These are phyloP conservation scores for Metschnikowia similis DNA, from an alignment of 805 yeast species.

Conservation along the genomic window DNA sequence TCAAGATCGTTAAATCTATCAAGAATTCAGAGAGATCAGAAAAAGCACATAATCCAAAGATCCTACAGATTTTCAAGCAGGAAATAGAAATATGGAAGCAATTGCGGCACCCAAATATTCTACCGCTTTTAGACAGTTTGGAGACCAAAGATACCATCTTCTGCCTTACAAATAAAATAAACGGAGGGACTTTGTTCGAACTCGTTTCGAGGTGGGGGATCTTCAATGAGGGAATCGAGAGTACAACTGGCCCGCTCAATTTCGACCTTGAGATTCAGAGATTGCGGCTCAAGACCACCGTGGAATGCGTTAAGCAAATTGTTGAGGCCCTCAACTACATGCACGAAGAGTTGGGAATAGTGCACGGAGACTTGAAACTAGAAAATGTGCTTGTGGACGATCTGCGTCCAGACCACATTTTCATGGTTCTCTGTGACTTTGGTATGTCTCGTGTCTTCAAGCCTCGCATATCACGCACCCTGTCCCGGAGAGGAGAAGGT, in stretches of 20 bases:
- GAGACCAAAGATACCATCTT: slow-evolving; percentile 63
- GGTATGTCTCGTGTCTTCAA: slow-evolving; percentile 61
- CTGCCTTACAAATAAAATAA: slow-evolving; percentile 63
- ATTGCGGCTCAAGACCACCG: slow-evolving; percentile 32
- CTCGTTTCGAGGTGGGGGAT: slow-evolving; percentile 65
- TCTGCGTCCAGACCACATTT: slow-evolving; percentile 36
- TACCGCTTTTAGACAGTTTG: slow-evolving; percentile 58
- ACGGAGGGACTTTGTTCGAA: slow-evolving; percentile 81
- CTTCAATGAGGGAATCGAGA: slow-evolving; percentile 24
- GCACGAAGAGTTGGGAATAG: slow-evolving; percentile 51
- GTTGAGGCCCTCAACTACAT: slow-evolving; percentile 57
- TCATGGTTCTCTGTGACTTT: slow-evolving; percentile 74
- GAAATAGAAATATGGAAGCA: slow-evolving; percentile 77
- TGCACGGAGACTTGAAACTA: slow-evolving; percentile 79
- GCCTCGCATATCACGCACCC: slow-evolving; percentile 24
- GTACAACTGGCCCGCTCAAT: slow-evolving; percentile 25
- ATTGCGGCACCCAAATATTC: slow-evolving; percentile 58
- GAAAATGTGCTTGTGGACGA: slow-evolving; percentile 70
- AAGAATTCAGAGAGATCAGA: slow-evolving; percentile 16
- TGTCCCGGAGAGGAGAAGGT: slow-evolving; percentile 13
- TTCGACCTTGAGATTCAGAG: slow-evolving; percentile 24
- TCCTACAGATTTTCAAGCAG: slow-evolving; percentile 56
- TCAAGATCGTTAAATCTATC: slow-evolving; percentile 51
- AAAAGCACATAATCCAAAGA: slow-evolving; percentile 40
- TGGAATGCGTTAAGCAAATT: slow-evolving; percentile 46